A percentile compares a stretch with the other conserved stretches of the same genome.
Conservation (phyloP, 176 grass and related monocot species). For the Carex kokanica region DNA sequence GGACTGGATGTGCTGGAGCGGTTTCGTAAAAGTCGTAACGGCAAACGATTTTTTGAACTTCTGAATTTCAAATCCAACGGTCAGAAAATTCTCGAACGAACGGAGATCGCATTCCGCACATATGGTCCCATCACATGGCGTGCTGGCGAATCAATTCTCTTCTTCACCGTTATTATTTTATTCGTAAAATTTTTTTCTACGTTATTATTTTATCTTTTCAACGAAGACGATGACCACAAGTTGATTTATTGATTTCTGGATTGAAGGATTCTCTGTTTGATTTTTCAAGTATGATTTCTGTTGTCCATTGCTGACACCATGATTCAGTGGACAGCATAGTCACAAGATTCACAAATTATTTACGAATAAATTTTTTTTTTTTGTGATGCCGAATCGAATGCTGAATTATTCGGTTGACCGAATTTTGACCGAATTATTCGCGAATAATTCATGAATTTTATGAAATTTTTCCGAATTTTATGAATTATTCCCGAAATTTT, state of each 20-base stretch:
- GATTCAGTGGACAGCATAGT: too few species aligned
- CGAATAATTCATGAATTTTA: too few species aligned
- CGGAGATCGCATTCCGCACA: not conserved
- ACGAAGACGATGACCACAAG: not conserved
- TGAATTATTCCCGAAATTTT: too few species aligned
- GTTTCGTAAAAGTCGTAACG: not conserved
- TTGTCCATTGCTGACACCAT: not conserved
- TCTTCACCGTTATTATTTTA: not conserved
- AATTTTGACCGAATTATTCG: too few species aligned
- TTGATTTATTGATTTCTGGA: not conserved
- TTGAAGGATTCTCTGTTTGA: not conserved
- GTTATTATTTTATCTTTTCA: not conserved
- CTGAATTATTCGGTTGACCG: too few species aligned
- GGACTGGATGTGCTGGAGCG: not conserved
- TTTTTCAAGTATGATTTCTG: not conserved
- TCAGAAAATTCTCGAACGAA: not conserved
- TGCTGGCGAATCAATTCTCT: not conserved
- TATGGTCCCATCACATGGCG: not conserved
- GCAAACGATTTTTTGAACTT: constrained; percentile 2
- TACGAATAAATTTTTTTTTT: too few species aligned
- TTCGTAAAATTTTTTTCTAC: not conserved
- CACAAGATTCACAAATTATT: too few species aligned
- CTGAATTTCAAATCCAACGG: constrained; percentile 1
- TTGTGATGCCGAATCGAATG: too few species aligned
- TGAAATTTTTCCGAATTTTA: too few species aligned